Evolutionary conservation across 2,329 filamentous ascomycete genomes (phyloP), one percentile per base, ranked within the genome.

Genomic region (Xenosphaeropsis pyriputrescens): DNA sequence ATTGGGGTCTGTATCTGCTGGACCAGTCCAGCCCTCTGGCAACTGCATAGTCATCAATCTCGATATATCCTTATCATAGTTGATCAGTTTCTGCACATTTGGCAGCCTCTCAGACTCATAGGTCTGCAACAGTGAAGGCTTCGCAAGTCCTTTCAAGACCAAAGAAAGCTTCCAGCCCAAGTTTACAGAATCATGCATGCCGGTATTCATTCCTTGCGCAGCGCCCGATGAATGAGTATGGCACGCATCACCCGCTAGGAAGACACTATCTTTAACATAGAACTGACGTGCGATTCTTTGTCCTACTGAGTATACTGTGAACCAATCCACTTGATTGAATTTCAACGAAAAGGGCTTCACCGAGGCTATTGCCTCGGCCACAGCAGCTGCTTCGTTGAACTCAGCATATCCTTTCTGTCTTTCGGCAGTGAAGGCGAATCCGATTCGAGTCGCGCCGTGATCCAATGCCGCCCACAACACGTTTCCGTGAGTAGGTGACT

Each of bases 171-270:
- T 76, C 71, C 71, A 75, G 6, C 70, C 71, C 33, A 75, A 61
- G 42, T 76, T 75, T 43, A 72, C 69, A 5, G 73, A 63, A 42
- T 78, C 74, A 47, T 77, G 72, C 39, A 77, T 58, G 19, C 65
- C 60, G 11, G 67, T 65, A 42, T 71, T 71, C 62, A 70, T 66
- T 4, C 68, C 74, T 50, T 78, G 74, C 0, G 72, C 74, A 0
- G 73, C 73, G 46, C 77, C 76, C 2, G 72, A 72, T 1, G 65
- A 71, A 47, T 78, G 73, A 0, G 72, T 74, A 43, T 75, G 70
- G 41, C 66, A 70, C 15, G 69, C 67, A 47, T 75, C 70, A 0
- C 70, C 70, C 1, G 65, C 67, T 9, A 74, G 52, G 44, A 73
- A 72, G 5, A 73, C 60, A n/a, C 65, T 64, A n/a, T 68, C 58